Base-by-base conservation (phyloP, 176 grass and related monocot genomes). In the Triticum dicoccoides region DNA sequence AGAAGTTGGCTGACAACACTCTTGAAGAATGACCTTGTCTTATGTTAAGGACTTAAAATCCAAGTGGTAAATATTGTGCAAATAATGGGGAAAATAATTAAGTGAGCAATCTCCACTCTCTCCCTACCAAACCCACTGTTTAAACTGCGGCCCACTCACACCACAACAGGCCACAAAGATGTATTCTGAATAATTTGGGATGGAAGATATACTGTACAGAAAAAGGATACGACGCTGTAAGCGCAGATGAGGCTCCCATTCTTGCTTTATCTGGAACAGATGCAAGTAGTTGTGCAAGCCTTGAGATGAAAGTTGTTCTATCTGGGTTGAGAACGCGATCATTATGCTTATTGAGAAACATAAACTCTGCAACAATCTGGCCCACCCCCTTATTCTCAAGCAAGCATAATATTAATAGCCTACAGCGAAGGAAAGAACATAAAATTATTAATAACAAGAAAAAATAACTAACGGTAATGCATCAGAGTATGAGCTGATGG, bases 201-300 rank as follows among this genome's bases (percentile, higher is more conserved):
- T 66, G 80, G 49, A 85, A 76, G 33, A 68, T 75, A 67, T 67
- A 47, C 30, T 52, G 86, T 37, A 59, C 33, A 32, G 25, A 47
- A 69, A 69, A 83, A 92, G 93, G 93, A 98, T 98, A 94, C 96
- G 66, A 70, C 35, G 93, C 81, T 44, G 86, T 65, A 83, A 98
- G 79, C 35, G 85, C 85, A 73, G 90, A 82, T 80, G 84, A 86
- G 54, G 86, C 82, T 89, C 79, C 78, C 37, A 87, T 64, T 84
- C 86, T 96, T 86, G 85, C 68, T 94, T 98, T 98, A 87, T 98
- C 96, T 73, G 96, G 96, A 96, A 98, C 47, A 65, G 96, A 98
- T 88, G 86, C 88, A 83, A 98, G 86, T 79, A 94, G 62, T 64
- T 94, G 96, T 41, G 92, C 91, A 78, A 91, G 41, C 65, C 90